Conservation (phyloP, 164 flowering plant species). For the Tetracentron sinense region DNA sequence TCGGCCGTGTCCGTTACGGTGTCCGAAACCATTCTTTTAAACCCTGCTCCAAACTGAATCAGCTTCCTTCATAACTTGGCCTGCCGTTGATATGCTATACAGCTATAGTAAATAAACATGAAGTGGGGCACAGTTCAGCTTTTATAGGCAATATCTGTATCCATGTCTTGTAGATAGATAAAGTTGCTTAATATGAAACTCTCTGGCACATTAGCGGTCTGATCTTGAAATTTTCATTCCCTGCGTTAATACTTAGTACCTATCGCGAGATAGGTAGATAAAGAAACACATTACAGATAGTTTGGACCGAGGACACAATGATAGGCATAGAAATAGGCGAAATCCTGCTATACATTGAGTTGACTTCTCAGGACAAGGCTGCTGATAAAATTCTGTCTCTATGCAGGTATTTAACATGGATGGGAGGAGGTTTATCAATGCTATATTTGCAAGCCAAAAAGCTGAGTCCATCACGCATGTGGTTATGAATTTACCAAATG, state of each 20-base stretch:
- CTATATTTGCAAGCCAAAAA: conserved; percentile 58
- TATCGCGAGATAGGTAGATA: no score
- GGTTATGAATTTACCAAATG: conserved; percentile 91
- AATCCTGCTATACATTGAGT: not conserved
- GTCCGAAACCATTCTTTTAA: no score
- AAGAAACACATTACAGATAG: no score
- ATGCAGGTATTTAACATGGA: conserved; percentile 89
- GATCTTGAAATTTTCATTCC: not conserved
- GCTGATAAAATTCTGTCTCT: conserved; percentile 10
- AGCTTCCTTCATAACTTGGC: no score
- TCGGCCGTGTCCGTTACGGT: no score
- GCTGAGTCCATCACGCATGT: conserved; percentile 68
- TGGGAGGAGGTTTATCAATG: conserved; percentile 80
- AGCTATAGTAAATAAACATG: no score
- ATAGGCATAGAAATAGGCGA: not conserved
- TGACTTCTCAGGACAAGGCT: not conserved
- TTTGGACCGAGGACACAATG: no score
- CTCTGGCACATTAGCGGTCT: not conserved
- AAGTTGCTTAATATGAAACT: not conserved
- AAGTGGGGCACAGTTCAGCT: no score
- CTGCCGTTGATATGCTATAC: no score
- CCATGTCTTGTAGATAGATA: not conserved
- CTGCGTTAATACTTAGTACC: not conserved
- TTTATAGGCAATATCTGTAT: not conserved
- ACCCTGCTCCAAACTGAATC: no score